A percentile compares a stretch with the other conserved stretches of the same genome.
These are phyloP conservation scores for Kwoniella heveanensis DNA, from an alignment of 768 basidiomycete genomes.

Conservation along the genomic window DNA sequence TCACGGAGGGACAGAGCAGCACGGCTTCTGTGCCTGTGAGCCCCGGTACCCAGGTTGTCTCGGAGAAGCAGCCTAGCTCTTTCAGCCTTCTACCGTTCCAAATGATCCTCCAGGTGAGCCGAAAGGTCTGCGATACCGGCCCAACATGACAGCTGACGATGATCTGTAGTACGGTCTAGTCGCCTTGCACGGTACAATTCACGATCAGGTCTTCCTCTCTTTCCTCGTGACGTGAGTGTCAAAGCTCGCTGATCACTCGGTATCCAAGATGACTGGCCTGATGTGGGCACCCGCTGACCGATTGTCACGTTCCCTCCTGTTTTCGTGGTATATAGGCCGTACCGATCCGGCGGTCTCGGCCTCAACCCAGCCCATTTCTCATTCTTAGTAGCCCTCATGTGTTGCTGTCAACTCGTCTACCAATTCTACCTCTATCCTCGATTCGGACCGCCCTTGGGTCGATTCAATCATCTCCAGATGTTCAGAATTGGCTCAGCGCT, in stretches of 20 bases:
- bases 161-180: conserved; percentile 70
- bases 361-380: conserved; percentile 90
- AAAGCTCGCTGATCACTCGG: not conserved
- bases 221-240: conserved; percentile 78
- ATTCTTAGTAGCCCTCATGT: conserved; percentile 83
- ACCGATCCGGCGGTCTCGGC: conserved; percentile 82
- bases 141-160: conserved; percentile 24
- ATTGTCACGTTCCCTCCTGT: too few relatives aligned
- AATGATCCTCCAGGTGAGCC: conserved; percentile 73
- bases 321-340: conserved; percentile 66
- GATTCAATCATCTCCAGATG: conserved; percentile 57
- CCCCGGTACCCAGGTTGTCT: conserved; percentile 30
- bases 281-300: not conserved
- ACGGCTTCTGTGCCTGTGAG: conserved; percentile 6
- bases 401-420: conserved; percentile 86
- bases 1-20: conserved; percentile 34
- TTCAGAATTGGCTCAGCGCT: conserved; percentile 63
- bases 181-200: conserved; percentile 78
- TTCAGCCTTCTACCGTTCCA: conserved; percentile 74
- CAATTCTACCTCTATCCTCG: conserved; percentile 60
- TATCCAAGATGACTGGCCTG: too few relatives aligned
- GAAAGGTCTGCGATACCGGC: not conserved
- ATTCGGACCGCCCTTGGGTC: conserved; percentile 56
- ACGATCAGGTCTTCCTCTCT: conserved; percentile 87
- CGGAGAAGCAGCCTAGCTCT: conserved; percentile 65